phyloP scores from a whole-genome alignment of 2,329 filamentous ascomycete genomes.

The Exophiala lecanii-corni region DNA sequence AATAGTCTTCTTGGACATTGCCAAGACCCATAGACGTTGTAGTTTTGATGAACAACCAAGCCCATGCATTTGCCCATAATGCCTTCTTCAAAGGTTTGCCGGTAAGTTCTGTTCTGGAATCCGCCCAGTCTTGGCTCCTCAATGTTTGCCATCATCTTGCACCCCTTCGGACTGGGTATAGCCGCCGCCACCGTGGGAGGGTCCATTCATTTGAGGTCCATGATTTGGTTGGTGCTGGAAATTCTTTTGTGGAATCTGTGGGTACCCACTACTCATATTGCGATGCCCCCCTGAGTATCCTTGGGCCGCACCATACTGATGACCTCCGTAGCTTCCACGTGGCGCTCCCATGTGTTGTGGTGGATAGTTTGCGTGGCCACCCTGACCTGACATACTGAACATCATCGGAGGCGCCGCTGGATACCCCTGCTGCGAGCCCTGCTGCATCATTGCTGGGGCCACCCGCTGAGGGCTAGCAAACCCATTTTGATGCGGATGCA shows the following conservation, averaged over 20 bases:
- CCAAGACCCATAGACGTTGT: no score
- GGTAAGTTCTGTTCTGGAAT: no score
- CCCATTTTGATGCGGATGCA: slow-evolving; percentile 55
- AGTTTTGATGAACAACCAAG: no score
- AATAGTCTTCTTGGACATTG: no score
- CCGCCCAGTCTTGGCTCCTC: no score
- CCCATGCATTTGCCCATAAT: no score
- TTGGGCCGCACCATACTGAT: slow-evolving; percentile 63
- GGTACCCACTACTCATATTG: slow-evolving; percentile 52
- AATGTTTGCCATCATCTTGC: slow-evolving; percentile 22
- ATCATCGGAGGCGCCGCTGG: slow-evolving; percentile 60
- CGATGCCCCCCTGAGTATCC: slow-evolving; percentile 57
- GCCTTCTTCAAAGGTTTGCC: no score
- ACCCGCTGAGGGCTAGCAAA: slow-evolving; percentile 85
- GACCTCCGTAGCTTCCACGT: slow-evolving; percentile 56
- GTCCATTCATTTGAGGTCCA: slow-evolving; percentile 21
- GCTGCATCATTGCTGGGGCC: slow-evolving; percentile 90
- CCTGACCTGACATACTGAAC: slow-evolving; percentile 51
- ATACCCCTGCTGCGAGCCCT: slow-evolving; percentile 89
- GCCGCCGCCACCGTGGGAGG: slow-evolving; percentile 22
- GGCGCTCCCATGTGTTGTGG: slow-evolving; percentile 66
- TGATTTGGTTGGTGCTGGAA: slow-evolving; percentile 34
- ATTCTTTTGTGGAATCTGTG: slow-evolving; percentile 42
- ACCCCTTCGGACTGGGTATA: slow-evolving; percentile 19
- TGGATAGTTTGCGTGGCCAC: slow-evolving; percentile 56